Evolutionary conservation across 108 stramenopile species (phyloP), one percentile per base, ranked within the genome.

Genomic region (Craspedostauros australis): DNA sequence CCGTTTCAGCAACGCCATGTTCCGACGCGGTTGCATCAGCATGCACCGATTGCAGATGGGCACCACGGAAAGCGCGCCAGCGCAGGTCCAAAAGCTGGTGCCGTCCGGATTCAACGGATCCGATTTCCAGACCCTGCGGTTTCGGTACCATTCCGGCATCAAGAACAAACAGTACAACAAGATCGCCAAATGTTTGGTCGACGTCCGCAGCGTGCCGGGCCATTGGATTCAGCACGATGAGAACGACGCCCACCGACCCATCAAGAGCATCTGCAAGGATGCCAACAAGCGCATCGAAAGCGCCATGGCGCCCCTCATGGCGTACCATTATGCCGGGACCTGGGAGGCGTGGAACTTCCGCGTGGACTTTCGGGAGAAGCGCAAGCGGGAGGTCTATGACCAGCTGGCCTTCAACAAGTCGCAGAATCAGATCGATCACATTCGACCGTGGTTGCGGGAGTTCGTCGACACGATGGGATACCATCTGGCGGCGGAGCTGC

Each of bases 261-360:
- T n/a, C n/a, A n/a, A n/a, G n/a, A n/a, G n/a, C n/a, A n/a, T n/a
- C n/a, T n/a, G n/a, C n/a, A n/a, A n/a, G n/a, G n/a, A n/a, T n/a
- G n/a, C n/a, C 16, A 4, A 30, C 25, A 4, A 18, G 39, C 38
- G 23, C 36, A 23, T 23, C 7, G 44, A 19, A 11, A 54, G 15
- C 34, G 23, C 41, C n/a, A 11, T 32, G 23, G 31, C 45, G 12
- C 14, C 46, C 29, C 25, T 64, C 19, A 22, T 55, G 20, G 39
- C 54, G 5, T 21, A 64, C 27, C 62, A 64, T 29, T 64, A 64
- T 39, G 34, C 18, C 23, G 62, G 53, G 5, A 54, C 62, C 6
- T 55, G 28, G 18, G 53, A 54, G 36, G 44, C 54, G 36, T 64
- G 39, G 32, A 46, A 16, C 23, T 54, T 14, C 46, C 62, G 62